phyloP scores from a whole-genome alignment of 169 alveolate genomes.

The Blepharisma undulans region DNA sequence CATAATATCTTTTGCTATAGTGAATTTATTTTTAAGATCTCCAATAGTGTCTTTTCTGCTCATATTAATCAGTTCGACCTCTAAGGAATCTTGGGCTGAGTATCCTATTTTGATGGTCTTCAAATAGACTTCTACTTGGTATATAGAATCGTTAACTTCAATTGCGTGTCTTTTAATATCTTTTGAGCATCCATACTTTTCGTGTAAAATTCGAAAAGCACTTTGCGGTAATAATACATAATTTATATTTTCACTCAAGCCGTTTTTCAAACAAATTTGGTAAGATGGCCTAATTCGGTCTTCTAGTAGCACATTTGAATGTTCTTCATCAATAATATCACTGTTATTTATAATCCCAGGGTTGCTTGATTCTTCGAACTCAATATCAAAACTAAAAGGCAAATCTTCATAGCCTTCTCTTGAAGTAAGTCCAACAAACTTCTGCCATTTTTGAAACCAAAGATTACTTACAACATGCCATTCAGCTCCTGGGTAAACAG shows the following conservation, averaged over 20 bases:
- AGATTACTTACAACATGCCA: conserved; percentile 33
- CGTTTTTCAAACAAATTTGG: conserved; percentile 28
- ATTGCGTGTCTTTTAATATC: conserved; percentile 38
- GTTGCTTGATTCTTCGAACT: neutral
- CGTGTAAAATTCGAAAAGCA: conserved; percentile 4
- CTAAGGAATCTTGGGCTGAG: neutral
- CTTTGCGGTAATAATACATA: conserved; percentile 19
- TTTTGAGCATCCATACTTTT: neutral
- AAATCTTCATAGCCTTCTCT: conserved; percentile 22
- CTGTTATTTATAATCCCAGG: conserved; percentile 40
- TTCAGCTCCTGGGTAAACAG: neutral
- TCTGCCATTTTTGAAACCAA: conserved; percentile 40
- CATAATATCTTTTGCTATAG: neutral
- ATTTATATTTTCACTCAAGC: conserved; percentile 29
- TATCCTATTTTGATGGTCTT: neutral
- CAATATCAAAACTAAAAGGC: neutral
- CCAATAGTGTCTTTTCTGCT: conserved; percentile 27
- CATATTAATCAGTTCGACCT: conserved; percentile 21
- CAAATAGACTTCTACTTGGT: conserved; percentile 28
- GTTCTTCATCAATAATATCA: conserved; percentile 13
- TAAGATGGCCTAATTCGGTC: neutral
- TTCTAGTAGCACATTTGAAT: neutral
- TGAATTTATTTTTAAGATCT: neutral
- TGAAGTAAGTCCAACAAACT: neutral
- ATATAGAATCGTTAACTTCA: conserved; percentile 30